Percentiles rank a stretch among this genome's conserved stretches.
phyloP scores from a whole-genome alignment of 371 early-diverging fungal genomes.

The Mortierella sp. region DNA sequence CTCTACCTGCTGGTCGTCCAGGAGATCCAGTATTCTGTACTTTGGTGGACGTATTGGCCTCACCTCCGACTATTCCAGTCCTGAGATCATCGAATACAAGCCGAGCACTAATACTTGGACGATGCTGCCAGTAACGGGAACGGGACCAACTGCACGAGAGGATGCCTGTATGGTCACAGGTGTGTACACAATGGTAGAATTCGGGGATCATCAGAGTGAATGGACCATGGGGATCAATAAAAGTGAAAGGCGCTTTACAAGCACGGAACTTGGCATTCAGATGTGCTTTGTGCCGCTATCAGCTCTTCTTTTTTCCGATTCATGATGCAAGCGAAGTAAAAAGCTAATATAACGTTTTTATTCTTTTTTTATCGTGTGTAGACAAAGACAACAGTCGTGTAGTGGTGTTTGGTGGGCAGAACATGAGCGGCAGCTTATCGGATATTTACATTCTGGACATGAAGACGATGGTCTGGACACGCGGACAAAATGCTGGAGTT shows the following conservation, averaged over 20 bases:
- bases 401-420: constrained; percentile 34
- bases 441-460: constrained; percentile 39
- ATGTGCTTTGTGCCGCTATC: background rate
- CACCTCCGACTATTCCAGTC: constrained; percentile 1
- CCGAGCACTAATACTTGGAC: constrained; percentile 29
- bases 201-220: background rate
- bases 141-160: constrained; percentile 21
- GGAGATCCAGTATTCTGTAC: constrained; percentile 31
- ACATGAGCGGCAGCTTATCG: background rate
- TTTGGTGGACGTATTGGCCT: constrained; percentile 28
- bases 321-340: too few relatives aligned
- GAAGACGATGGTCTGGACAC: constrained; percentile 21
- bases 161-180: constrained; percentile 41
- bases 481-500: constrained; percentile 7
- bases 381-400: constrained; percentile 20
- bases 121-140: constrained; percentile 23
- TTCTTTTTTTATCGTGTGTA: background rate
- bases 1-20: constrained; percentile 19
- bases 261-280: background rate
- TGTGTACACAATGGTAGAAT: constrained; percentile 2
- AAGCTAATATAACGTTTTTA: background rate
- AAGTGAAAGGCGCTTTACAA: too few relatives aligned
- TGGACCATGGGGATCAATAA: too few relatives aligned
- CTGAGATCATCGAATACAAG: constrained; percentile 25
- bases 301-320: too few relatives aligned